These are phyloP conservation scores for Candida tammaniensis DNA, from an alignment of 805 yeast genomes.

Conservation along the genomic window DNA sequence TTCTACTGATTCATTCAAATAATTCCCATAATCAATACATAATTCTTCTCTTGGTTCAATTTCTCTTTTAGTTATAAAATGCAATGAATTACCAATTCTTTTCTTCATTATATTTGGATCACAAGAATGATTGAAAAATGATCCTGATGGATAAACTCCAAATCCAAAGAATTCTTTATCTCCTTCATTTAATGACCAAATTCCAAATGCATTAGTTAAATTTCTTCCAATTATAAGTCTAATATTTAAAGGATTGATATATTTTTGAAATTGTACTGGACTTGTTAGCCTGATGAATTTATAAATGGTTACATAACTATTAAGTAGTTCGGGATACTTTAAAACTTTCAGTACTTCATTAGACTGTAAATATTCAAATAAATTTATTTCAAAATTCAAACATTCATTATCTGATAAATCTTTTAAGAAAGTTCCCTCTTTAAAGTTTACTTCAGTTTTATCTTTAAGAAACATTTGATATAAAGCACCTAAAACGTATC, in stretches of 20 bases:
- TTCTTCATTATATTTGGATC: constrained; percentile 50
- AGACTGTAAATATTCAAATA: constrained; percentile 47
- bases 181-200: constrained; percentile 49
- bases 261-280: constrained; percentile 30
- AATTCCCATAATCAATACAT: constrained; percentile 61
- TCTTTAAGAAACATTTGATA: constrained; percentile 24
- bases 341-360: constrained; percentile 47
- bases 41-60: constrained; percentile 47
- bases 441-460: neutral
- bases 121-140: constrained; percentile 69
- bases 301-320: constrained; percentile 47
- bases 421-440: constrained; percentile 2
- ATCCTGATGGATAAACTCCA: constrained; percentile 58
- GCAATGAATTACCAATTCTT: constrained; percentile 38
- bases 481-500: constrained; percentile 43
- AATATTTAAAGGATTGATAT: constrained; percentile 36
- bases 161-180: constrained; percentile 60
- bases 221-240: constrained; percentile 55
- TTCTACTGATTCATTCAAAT: constrained; percentile 34
- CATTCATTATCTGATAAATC: neutral
- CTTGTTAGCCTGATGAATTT: constrained; percentile 43
- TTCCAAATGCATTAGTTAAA: constrained; percentile 68
- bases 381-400: constrained; percentile 17
- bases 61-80: constrained; percentile 40
- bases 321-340: constrained; percentile 46